Conservation (phyloP, 352 stramenopile genomes). For the Thraustotheca clavata region DNA sequence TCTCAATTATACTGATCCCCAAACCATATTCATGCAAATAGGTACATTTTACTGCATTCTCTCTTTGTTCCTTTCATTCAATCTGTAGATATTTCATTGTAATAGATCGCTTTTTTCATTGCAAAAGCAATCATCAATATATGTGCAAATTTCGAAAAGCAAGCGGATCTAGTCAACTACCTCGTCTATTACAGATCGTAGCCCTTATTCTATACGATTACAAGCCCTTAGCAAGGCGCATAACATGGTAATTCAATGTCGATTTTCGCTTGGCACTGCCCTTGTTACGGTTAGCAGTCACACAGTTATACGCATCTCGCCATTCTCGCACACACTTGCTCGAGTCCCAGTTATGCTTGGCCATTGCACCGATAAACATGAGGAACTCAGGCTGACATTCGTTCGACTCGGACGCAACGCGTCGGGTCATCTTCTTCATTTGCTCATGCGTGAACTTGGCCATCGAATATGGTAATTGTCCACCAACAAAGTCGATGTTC, state of each 20-base stretch:
- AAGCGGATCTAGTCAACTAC: no score
- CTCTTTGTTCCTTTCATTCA: no score
- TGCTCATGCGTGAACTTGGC: slow-evolving; percentile 38
- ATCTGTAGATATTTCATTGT: no score
- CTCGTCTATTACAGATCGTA: no score
- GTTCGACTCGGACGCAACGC: slow-evolving; percentile 67
- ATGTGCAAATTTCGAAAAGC: no score
- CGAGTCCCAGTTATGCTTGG: slow-evolving; percentile 79
- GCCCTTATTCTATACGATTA: no score
- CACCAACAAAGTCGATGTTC: neutral
- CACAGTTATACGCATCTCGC: slow-evolving; percentile 30
- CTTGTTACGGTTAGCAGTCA: neutral
- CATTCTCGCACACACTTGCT: slow-evolving; percentile 74
- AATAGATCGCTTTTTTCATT: no score
- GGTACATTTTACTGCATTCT: no score
- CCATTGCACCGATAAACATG: slow-evolving; percentile 71
- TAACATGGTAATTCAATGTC: slow-evolving; percentile 83
- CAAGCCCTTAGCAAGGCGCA: slow-evolving; percentile 29
- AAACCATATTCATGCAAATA: no score
- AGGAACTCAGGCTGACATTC: slow-evolving; percentile 74
- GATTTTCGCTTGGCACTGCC: slow-evolving; percentile 50
- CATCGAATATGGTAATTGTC: neutral
- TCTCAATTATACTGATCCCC: no score
- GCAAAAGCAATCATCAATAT: no score
- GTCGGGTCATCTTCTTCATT: slow-evolving; percentile 87